These are phyloP conservation scores for Diversispora epigaea DNA, from an alignment of 192 early-diverging fungal genomes.

Conservation along the genomic window DNA sequence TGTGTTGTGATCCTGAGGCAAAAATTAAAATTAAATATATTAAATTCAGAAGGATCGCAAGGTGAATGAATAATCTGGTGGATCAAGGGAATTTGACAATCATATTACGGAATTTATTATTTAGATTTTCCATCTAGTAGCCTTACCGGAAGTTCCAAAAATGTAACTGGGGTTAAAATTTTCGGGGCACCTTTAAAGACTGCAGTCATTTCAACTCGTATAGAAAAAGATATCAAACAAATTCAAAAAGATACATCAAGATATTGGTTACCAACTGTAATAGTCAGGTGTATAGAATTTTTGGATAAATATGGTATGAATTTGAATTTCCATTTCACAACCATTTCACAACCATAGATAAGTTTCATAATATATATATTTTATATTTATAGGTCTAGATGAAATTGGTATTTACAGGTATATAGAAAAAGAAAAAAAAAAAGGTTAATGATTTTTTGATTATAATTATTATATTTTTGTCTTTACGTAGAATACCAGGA, in stretches of 20 bases:
- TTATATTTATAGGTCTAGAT: slow-evolving; percentile 11
- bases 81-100: too few species aligned
- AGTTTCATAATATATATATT: background rate
- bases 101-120: background rate
- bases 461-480: background rate
- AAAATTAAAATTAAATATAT: background rate
- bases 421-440: background rate
- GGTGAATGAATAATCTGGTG: too few species aligned
- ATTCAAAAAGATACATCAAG: slow-evolving; percentile 22
- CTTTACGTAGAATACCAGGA: slow-evolving; percentile 10
- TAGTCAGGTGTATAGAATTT: slow-evolving; percentile 28
- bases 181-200: slow-evolving; percentile 8
- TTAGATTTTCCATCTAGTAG: background rate
- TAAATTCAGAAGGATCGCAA: background rate
- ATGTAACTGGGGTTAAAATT: slow-evolving; percentile 7
- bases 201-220: slow-evolving; percentile 19
- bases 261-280: slow-evolving; percentile 23
- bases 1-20: background rate
- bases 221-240: slow-evolving; percentile 21
- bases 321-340: background rate
- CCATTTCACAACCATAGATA: background rate
- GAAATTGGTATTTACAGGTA: slow-evolving; percentile 28
- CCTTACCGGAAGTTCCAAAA: background rate
- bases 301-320: slow-evolving; percentile 25
- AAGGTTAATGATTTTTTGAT: background rate